Base-by-base conservation (phyloP, 176 grass and related monocot species). In the Leersia perrieri region DNA sequence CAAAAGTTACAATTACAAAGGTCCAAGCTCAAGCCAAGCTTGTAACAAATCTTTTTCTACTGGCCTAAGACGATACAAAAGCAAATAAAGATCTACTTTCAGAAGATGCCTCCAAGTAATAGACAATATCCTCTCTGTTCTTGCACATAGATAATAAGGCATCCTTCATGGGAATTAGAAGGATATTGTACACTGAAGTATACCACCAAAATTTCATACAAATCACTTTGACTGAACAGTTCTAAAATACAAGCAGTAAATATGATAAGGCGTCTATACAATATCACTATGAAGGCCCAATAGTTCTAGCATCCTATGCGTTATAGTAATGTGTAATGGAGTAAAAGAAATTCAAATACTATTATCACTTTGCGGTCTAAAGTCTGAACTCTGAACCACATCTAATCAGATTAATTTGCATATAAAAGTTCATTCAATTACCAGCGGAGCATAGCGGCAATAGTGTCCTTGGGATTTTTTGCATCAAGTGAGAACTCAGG, bases 391-490 rank as follows among this genome's bases (percentile, higher is more conserved):
- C n/a, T n/a, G n/a, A n/a, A n/a, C n/a, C 58, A 44, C 60, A 72
- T 61, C 53, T 76, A 30, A 53, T 81, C n/a, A n/a, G n/a, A n/a
- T n/a, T n/a, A n/a, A 79, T 44, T 74, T 44, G 44, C 31, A 47
- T 11, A 67, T 73, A 47, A 75, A 72, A n/a, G 60, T 66, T 12
- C 70, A 81, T 34, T 70, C 26, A 87, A 74, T 99, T 99, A 99
- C 96, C 96, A 99, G 69, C 96, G 78, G 58, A 99, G 96, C 96
- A 99, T 99, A 73, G 96, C 96, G 88, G 96, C 96, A 88, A 89
- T 95, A 11, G 91, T 99, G 71, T 99, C 96, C 87, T 95, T 99
- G 29, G 93, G 95, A 70, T 99, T 95, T 84, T 93, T 93, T 82
- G 96, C 96, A 90, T 99, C 96, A 58, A 99, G 91, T 84, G 82